phyloP scores from a whole-genome alignment of 2,329 filamentous ascomycete genomes.

The Neofusicoccum umdonicola region DNA sequence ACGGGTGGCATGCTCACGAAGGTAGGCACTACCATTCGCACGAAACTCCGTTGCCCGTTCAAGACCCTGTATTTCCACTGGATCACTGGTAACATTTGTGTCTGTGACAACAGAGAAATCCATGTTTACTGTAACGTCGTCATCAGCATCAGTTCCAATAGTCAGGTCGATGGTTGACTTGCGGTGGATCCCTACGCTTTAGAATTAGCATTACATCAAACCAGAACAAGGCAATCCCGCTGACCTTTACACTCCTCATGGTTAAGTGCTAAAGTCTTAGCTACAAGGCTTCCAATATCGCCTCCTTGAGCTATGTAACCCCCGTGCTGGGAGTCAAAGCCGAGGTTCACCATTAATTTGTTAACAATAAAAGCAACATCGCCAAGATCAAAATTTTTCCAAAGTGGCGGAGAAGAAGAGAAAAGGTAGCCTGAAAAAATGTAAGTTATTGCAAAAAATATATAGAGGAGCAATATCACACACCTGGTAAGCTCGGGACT shows the following conservation, averaged over 20 bases:
- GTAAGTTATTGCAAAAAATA: not conserved
- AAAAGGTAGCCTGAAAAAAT: not conserved
- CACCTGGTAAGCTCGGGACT: not conserved
- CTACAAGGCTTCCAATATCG: slow-evolving; percentile 52
- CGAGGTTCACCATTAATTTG: slow-evolving; percentile 55
- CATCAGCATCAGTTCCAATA: not conserved
- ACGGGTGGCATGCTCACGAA: slow-evolving; percentile 52
- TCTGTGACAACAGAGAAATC: not conserved
- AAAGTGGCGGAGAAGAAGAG: slow-evolving; percentile 34
- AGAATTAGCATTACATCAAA: not conserved
- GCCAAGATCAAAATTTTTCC: slow-evolving; percentile 42
- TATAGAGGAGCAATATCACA: not conserved
- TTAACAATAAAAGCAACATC: slow-evolving; percentile 49
- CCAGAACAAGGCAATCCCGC: slow-evolving; percentile 22
- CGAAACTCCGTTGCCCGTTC: slow-evolving; percentile 31
- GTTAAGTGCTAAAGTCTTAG: slow-evolving; percentile 38
- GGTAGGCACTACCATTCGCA: slow-evolving; percentile 49
- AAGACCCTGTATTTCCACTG: slow-evolving; percentile 23
- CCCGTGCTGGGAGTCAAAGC: slow-evolving; percentile 44
- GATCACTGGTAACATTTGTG: slow-evolving; percentile 13
- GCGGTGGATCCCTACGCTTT: not conserved
- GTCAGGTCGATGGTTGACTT: not conserved
- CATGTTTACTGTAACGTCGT: not conserved
- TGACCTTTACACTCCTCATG: slow-evolving; percentile 49
- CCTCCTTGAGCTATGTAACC: slow-evolving; percentile 57